Evolutionary conservation across 208 protist genomes (phyloP).

Genomic region (Spongospora subterranea): DNA sequence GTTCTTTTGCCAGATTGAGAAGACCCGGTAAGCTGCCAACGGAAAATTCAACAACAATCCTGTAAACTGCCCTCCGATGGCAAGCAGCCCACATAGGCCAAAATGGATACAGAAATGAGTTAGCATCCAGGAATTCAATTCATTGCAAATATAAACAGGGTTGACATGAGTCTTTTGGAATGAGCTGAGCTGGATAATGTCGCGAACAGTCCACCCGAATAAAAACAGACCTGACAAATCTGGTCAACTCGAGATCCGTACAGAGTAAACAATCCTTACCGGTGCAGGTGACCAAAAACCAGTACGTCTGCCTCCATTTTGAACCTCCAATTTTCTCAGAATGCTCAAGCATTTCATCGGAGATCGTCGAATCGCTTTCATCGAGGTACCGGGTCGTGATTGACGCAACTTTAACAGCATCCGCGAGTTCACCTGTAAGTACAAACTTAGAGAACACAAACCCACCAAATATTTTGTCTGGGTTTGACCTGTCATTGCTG

Average conservation of each 20-base stretch:
- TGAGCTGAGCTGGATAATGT: conserved; percentile 49
- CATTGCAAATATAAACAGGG: conserved; percentile 54
- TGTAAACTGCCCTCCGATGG: not conserved
- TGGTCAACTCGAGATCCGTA: not conserved
- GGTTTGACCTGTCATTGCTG: not conserved
- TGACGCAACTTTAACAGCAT: not conserved
- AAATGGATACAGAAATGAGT: conserved; percentile 34
- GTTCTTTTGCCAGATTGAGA: conserved; percentile 17
- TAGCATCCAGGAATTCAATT: conserved; percentile 38
- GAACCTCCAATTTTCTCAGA: not conserved
- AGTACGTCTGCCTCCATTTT: not conserved
- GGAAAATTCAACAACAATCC: conserved; percentile 1
- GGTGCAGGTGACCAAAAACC: not conserved
- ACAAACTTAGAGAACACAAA: no score
- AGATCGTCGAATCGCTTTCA: not conserved
- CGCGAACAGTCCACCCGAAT: conserved; percentile 49
- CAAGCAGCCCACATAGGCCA: not conserved
- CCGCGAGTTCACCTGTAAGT: conserved; percentile 36
- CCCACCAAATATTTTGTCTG: not conserved
- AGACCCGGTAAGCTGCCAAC: conserved; percentile 20
- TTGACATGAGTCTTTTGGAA: conserved; percentile 55
- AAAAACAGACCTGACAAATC: not conserved
- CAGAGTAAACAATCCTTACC: not conserved
- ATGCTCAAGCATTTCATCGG: not conserved
- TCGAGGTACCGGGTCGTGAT: conserved; percentile 6